phyloP scores from a whole-genome alignment of 2,329 filamentous ascomycete genomes.

The Diaporthe vaccinii region DNA sequence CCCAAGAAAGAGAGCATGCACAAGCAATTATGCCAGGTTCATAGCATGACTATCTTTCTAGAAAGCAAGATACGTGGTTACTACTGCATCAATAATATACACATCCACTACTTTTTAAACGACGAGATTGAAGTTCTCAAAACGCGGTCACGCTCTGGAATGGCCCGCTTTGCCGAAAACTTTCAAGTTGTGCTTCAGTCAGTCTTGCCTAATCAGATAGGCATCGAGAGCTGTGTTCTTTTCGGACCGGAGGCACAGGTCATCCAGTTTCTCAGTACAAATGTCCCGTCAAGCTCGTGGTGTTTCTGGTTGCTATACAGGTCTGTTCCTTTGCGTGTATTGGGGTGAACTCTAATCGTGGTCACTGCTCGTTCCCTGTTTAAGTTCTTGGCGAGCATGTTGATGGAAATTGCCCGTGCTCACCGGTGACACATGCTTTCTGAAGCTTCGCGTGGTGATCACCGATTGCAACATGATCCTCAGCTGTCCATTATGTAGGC shows the following conservation, averaged over 20 bases:
- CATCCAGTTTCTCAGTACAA: not conserved
- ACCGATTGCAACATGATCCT: not conserved
- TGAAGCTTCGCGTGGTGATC: not conserved
- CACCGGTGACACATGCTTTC: not conserved
- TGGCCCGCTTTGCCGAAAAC: not conserved
- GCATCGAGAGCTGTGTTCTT: not conserved
- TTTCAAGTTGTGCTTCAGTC: not conserved
- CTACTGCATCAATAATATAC: not conserved
- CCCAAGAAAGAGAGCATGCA: not conserved
- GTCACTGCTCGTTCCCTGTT: not conserved
- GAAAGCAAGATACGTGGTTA: not conserved
- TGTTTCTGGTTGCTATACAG: not conserved
- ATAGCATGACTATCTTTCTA: not conserved
- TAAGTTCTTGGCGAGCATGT: not conserved
- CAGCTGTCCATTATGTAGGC: conserved; percentile 19
- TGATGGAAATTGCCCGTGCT: not conserved
- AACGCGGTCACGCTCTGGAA: too few relatives aligned
- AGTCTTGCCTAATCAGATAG: not conserved
- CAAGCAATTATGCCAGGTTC: not conserved
- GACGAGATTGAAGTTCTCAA: not conserved
- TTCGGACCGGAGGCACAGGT: too few relatives aligned
- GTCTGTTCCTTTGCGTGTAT: not conserved
- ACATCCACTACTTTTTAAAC: not conserved
- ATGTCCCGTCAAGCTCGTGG: not conserved
- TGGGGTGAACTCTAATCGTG: not conserved